Conservation (phyloP, 192 early-diverging fungal genomes). For the Backusella macrospora region DNA sequence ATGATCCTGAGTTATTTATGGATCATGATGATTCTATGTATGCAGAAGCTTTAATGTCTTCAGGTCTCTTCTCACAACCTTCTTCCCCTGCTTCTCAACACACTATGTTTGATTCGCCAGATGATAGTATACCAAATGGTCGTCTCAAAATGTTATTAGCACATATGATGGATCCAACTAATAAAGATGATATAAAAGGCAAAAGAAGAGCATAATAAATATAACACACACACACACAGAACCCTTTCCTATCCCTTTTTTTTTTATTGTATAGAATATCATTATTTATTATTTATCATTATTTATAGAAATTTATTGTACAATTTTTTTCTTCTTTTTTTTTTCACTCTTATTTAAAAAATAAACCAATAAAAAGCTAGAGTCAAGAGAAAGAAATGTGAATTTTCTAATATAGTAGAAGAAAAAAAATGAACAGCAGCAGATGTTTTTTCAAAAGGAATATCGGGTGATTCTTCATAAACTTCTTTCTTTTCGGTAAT, state of each 20-base stretch:
- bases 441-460: constrained; percentile 12
- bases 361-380: constrained; percentile 9
- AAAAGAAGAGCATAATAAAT: constrained; percentile 3
- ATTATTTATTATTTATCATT: not conserved
- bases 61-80: not conserved
- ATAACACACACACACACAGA: not conserved
- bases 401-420: not conserved
- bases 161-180: constrained; percentile 1
- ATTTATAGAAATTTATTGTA: constrained; percentile 9
- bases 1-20: constrained; percentile 4
- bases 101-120: constrained; percentile 5
- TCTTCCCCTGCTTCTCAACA: not conserved
- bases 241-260: too few species aligned
- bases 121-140: constrained; percentile 7
- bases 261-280: too few species aligned
- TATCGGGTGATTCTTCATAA: constrained; percentile 1
- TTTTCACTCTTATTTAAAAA: not conserved
- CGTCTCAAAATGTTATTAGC: constrained; percentile 12
- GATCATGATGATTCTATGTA: constrained; percentile 5
- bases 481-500: constrained; percentile 11
- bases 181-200: constrained; percentile 1
- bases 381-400: not conserved
- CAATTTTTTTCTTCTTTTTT: not conserved
- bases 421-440: not conserved
- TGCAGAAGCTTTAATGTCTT: not conserved